Base-by-base conservation (phyloP, 1,284 basidiomycete species). In the Filobasidium uniguttulatum region DNA sequence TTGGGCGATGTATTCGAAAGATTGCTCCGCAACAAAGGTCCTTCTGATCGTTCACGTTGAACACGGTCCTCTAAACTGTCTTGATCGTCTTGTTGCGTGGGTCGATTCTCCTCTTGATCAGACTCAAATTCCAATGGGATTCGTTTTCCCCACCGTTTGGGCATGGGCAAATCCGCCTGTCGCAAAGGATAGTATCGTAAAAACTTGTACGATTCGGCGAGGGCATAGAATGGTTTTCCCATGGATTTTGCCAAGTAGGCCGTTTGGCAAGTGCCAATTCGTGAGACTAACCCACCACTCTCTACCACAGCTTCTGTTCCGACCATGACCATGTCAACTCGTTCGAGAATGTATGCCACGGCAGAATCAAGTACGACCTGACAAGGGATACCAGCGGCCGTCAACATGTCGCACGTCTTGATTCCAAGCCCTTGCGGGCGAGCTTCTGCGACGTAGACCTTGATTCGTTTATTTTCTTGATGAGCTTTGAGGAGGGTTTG, bases 161-260 rank as follows among this genome's bases (percentile, higher is more conserved):
- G 60, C n/a, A 62, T 57, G 6, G 93, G 93, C 22, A 98, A 77
- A 73, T 98, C 93, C 65, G 90, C 90, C 67, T 97, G 91, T 47
- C 86, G 91, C 66, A 98, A 74, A 35, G 93, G 93, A 72, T 97
- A 97, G 60, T 94, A 75, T 55, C 94, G 83, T 62, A 96, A 82
- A 69, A 98, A 97, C 72, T 98, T 98, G 77, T 91, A 98, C 68
- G 86, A 89, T 73, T 98, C 91, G 28, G 91, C 90, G 35, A 96
- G 76, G 28, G 90, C 90, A 70, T 96, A 98, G 66, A 98, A 90
- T 2, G 94, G 93, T 66, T 93, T 96, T 61, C 89, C 85, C 51
- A 83, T 80, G 29, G 86, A 83, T 69, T 91, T 91, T 49, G 94
- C 93, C 53, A 96, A 85, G 59, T 97, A 83, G 2, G 91, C 94